These are phyloP conservation scores for Eragrostis curvula DNA, from an alignment of 176 grass and related monocot species.

Conservation along the genomic window DNA sequence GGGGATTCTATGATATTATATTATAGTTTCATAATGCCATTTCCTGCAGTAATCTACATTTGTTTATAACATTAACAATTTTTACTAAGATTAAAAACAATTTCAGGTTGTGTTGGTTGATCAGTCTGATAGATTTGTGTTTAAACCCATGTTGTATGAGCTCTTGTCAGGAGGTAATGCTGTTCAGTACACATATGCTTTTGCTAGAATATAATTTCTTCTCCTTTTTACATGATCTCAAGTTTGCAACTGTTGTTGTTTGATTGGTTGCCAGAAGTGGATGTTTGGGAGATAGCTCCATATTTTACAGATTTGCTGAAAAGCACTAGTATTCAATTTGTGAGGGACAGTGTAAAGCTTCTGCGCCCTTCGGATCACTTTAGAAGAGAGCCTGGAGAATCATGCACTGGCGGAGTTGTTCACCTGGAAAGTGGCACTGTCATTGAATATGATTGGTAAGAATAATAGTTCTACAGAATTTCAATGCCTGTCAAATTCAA, in stretches of 20 bases:
- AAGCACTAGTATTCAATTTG: constrained; percentile 78
- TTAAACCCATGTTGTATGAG: constrained; percentile 95
- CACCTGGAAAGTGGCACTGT: constrained; percentile 86
- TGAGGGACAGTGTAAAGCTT: constrained; percentile 86
- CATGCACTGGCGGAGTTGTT: constrained; percentile 75
- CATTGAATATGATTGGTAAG: constrained; percentile 98
- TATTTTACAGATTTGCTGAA: constrained; percentile 83
- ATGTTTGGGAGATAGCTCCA: constrained; percentile 95
- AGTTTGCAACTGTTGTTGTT: constrained; percentile 30
- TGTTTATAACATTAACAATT: background rate
- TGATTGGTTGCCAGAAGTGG: constrained; percentile 76
- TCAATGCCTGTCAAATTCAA: background rate
- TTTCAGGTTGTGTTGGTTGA: constrained; percentile 86
- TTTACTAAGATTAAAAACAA: background rate
- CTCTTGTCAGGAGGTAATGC: constrained; percentile 83
- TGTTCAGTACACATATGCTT: constrained; percentile 28
- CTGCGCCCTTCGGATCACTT: constrained; percentile 82
- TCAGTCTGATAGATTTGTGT: constrained; percentile 98
- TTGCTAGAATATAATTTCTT: constrained; percentile 16
- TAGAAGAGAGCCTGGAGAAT: constrained; percentile 46
- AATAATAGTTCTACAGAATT: constrained; percentile 25
- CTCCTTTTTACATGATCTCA: constrained; percentile 28
- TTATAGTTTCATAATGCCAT: background rate
- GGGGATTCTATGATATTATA: background rate
- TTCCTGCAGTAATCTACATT: background rate